Evolutionary conservation across 2,329 filamentous ascomycete genomes (phyloP), one percentile per base, ranked within the genome.

Genomic region (Microcyclosporella mali): DNA sequence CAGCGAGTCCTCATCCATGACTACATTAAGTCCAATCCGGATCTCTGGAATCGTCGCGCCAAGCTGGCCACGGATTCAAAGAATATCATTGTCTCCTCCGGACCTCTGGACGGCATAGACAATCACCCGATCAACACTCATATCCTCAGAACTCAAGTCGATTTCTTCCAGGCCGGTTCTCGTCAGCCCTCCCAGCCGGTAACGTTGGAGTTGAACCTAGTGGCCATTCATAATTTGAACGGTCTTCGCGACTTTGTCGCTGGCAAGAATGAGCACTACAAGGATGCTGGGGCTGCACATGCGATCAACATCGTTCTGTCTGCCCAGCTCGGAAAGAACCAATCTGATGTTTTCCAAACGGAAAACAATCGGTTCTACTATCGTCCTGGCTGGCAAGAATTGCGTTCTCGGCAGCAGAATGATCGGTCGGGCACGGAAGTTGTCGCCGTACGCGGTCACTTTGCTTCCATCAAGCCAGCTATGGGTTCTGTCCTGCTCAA

Each of bases 291-390:
- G 17, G 43, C 45, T 2, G 41, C 41, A 4, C 46, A 47, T 3
- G 51, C 53, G 1, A 16, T 57, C 28, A 56, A 56, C 35, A 49
- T 53, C 28, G 15, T 53, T 25, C 42, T 56, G 3, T 39, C 53
- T 3, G 50, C 50, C 15, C 40, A 35, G 3, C 30, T 55, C 11
- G 25, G 40, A 4, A 39, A 35, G 4, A 33, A 27, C 3, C 30
- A 34, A 16, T 21, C 29, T 15, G 12, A 46, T 14, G 33, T 19
- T 21, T 38, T 52, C 21, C 35, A 47, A 19, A 32, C 19, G 12
- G 47, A 48, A 3, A 58, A 54, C 42, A 54, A 52, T 17, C 16
- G 35, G 2, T 55, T 51, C 47, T 59, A 53, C 33, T 37, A 52
- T 17, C 52, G 51, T 17, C 38, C 35, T 9, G 49, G 48, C 4